phyloP scores from a whole-genome alignment of 176 grass and related monocot species.

The Alopecurus myosuroides region DNA sequence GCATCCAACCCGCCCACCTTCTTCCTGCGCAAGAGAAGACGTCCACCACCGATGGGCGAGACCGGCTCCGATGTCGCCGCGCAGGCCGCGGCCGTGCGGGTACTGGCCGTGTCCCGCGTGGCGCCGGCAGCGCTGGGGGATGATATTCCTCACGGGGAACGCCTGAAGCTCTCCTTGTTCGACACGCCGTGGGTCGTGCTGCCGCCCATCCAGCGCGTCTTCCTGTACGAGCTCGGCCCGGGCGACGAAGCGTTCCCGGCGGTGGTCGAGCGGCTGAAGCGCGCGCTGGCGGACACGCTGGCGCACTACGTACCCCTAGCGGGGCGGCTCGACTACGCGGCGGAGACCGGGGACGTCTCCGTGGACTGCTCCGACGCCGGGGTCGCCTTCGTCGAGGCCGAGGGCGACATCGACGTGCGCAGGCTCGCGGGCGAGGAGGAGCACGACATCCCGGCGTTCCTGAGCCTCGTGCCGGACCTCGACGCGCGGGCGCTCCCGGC shows the following conservation, averaged over 20 bases:
- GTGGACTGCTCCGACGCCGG: background rate
- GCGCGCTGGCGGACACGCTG: conserved; percentile 15
- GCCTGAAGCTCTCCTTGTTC: conserved; percentile 29
- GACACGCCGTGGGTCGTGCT: conserved; percentile 36
- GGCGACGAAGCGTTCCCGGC: background rate
- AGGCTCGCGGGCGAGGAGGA: background rate
- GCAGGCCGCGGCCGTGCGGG: background rate
- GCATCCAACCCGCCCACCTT: background rate
- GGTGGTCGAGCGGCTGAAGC: background rate
- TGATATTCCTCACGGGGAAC: background rate
- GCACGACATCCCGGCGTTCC: conserved; percentile 2
- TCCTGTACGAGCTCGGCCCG: conserved; percentile 4
- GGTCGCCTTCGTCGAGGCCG: background rate
- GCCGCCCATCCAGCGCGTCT: conserved; percentile 29
- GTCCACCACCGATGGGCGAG: background rate
- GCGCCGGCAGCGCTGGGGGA: background rate
- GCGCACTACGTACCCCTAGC: conserved; percentile 13
- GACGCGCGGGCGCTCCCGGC: background rate
- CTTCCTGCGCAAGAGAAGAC: background rate
- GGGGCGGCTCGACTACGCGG: conserved; percentile 1
- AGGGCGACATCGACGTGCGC: background rate
- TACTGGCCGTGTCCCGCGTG: conserved; percentile 18
- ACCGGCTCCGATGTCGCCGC: background rate
- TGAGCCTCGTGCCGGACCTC: background rate
- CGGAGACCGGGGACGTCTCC: background rate